Percentiles rank a stretch among this genome's conserved stretches.
These are phyloP conservation scores for Pulchroboletus neoregius DNA, from an alignment of 1,284 basidiomycete species.

Conservation along the genomic window DNA sequence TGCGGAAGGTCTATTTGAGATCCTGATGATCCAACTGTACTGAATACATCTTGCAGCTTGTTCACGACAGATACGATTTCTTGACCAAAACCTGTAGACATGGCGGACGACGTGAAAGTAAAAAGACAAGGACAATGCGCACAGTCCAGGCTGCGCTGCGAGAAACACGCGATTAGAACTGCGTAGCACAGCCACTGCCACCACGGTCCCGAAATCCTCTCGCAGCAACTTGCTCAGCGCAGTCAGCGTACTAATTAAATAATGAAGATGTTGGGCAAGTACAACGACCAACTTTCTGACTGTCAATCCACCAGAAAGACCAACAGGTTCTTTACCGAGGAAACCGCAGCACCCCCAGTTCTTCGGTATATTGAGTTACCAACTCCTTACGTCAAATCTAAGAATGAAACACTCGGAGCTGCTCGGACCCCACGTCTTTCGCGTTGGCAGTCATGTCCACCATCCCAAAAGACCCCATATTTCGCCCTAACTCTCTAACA, in stretches of 20 bases:
- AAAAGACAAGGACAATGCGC: constrained; percentile 13
- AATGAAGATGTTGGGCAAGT: background rate
- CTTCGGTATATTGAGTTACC: background rate
- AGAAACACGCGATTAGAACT: constrained; percentile 28
- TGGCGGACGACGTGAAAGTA: constrained; percentile 30
- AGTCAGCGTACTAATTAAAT: background rate
- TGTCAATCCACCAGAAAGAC: background rate
- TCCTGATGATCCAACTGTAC: constrained; percentile 71
- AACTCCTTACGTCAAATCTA: constrained; percentile 14
- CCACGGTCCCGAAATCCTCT: background rate
- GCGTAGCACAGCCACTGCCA: constrained; percentile 27
- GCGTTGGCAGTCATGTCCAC: no score
- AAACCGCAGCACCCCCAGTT: constrained; percentile 4
- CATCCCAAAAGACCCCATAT: background rate
- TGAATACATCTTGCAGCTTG: constrained; percentile 84
- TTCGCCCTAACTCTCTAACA: background rate
- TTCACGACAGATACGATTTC: constrained; percentile 78
- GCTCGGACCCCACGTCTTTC: no score
- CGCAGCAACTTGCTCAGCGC: background rate
- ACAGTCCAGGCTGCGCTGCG: constrained; percentile 2
- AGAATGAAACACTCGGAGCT: no score
- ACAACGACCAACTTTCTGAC: background rate
- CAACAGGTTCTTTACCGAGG: background rate
- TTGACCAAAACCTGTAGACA: constrained; percentile 66
- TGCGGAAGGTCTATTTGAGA: constrained; percentile 80